A percentile compares a stretch with the other conserved stretches of the same genome.
Conservation (phyloP, 768 basidiomycete species). For the Auriculariales sp. region DNA sequence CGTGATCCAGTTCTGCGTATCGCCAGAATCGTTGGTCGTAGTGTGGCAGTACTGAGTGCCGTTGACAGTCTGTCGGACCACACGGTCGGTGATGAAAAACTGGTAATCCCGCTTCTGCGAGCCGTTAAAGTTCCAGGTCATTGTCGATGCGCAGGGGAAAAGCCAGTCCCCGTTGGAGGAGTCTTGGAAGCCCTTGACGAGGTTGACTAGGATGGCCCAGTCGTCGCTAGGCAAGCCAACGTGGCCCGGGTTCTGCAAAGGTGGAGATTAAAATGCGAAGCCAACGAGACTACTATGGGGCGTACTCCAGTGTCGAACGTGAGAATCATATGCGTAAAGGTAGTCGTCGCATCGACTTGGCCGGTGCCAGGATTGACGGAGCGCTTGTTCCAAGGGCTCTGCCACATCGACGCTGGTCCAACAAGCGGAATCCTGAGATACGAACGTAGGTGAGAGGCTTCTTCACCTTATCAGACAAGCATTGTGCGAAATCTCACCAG, state of each 20-base stretch:
- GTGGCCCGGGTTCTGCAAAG: not conserved
- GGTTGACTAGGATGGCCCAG: slow-evolving; percentile 1
- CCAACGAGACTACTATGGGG: not conserved
- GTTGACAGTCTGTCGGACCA: not conserved
- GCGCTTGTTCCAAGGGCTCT: not conserved
- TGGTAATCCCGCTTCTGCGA: not conserved
- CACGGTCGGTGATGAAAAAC: not conserved
- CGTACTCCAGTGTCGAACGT: not conserved
- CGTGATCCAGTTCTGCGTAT: slow-evolving; percentile 4
- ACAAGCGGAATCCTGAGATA: slow-evolving; percentile 4
- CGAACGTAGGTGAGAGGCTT: too few species aligned
- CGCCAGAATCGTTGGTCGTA: slow-evolving; percentile 1
- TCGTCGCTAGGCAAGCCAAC: slow-evolving; percentile 2
- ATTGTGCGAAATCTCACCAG: too few species aligned
- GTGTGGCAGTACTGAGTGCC: not conserved
- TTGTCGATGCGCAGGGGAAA: slow-evolving; percentile 1
- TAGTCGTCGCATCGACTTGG: not conserved
- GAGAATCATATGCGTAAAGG: slow-evolving; percentile 1
- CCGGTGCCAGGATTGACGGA: not conserved
- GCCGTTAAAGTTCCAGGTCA: slow-evolving; percentile 4
- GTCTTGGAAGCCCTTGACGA: slow-evolving; percentile 1
- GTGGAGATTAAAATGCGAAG: not conserved
- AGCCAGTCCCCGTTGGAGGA: slow-evolving; percentile 2
- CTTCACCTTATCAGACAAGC: too few species aligned
- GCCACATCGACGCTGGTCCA: slow-evolving; percentile 1